Conservation (phyloP, 2,329 filamentous ascomycete genomes). For the Talaromyces amestolkiae region DNA sequence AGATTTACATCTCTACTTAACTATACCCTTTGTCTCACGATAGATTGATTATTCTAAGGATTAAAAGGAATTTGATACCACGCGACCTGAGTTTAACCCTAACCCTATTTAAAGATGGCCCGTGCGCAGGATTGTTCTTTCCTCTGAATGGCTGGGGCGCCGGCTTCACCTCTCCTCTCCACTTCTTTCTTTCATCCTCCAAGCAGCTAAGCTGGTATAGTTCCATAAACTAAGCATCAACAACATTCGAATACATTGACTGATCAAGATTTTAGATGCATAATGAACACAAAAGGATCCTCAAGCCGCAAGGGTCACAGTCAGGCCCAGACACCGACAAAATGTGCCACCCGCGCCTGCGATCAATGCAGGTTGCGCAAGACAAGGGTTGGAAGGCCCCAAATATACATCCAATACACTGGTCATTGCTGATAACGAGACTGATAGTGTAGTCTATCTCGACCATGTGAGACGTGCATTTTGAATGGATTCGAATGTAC, state of each 20-base stretch:
- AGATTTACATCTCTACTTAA: no score
- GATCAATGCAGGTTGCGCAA: constrained; percentile 44
- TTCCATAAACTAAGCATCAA: not conserved
- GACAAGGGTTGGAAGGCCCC: constrained; percentile 32
- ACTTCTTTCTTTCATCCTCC: not conserved
- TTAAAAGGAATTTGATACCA: not conserved
- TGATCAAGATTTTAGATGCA: not conserved
- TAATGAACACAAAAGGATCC: not conserved
- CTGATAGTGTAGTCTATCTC: constrained; percentile 39
- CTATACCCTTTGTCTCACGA: no score
- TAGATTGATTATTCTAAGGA: no score
- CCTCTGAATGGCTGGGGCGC: not conserved
- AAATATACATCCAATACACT: not conserved
- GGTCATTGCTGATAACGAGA: constrained; percentile 12
- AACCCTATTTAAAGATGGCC: not conserved
- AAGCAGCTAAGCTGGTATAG: not conserved
- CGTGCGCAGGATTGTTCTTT: not conserved
- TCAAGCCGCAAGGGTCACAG: not conserved
- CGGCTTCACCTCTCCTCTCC: not conserved
- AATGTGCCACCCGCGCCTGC: constrained; percentile 32
- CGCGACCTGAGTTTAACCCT: not conserved
- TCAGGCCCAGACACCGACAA: not conserved
- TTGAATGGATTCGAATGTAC: constrained; percentile 42
- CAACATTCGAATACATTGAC: not conserved
- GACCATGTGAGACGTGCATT: constrained; percentile 40